Conservation (phyloP, 192 early-diverging fungal genomes). For the Gamsiella multidivaricata region DNA sequence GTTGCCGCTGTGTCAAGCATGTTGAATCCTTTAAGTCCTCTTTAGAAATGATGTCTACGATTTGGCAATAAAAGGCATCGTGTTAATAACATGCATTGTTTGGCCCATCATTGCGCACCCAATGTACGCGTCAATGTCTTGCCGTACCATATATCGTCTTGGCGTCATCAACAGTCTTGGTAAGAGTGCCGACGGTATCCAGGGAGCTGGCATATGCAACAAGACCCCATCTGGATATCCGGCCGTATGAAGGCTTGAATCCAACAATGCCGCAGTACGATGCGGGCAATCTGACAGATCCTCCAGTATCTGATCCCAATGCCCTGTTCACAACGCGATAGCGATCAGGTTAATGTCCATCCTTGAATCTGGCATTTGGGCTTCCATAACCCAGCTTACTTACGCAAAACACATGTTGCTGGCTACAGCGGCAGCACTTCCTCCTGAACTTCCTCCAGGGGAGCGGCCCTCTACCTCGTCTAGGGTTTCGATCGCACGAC, state of each 20-base stretch:
- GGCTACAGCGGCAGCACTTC: conserved; percentile 91
- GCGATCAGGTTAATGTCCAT: neutral
- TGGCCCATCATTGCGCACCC: too few species aligned
- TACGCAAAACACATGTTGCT: conserved; percentile 80
- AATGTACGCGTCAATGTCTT: too few species aligned
- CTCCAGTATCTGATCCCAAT: conserved; percentile 94
- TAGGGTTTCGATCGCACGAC: neutral
- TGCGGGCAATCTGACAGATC: conserved; percentile 92
- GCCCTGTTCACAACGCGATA: conserved; percentile 60
- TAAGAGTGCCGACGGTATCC: conserved; percentile 89
- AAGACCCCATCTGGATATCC: conserved; percentile 85
- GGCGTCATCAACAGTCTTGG: conserved; percentile 68
- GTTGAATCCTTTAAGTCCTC: conserved; percentile 75
- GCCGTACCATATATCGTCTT: conserved; percentile 66
- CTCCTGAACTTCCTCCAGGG: conserved; percentile 93
- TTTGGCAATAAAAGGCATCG: too few species aligned
- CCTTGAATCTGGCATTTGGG: neutral
- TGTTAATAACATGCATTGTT: too few species aligned
- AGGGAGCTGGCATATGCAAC: conserved; percentile 88
- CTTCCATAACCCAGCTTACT: conserved; percentile 39
- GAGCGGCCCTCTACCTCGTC: conserved; percentile 51
- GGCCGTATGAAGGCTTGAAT: conserved; percentile 94
- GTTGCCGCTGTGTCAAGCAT: conserved; percentile 30
- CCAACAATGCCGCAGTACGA: conserved; percentile 94
- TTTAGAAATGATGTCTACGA: conserved; percentile 66